Evolutionary conservation across 768 basidiomycete genomes (phyloP), one percentile per base, ranked within the genome.

Genomic region (Lactifluus echinatus): DNA sequence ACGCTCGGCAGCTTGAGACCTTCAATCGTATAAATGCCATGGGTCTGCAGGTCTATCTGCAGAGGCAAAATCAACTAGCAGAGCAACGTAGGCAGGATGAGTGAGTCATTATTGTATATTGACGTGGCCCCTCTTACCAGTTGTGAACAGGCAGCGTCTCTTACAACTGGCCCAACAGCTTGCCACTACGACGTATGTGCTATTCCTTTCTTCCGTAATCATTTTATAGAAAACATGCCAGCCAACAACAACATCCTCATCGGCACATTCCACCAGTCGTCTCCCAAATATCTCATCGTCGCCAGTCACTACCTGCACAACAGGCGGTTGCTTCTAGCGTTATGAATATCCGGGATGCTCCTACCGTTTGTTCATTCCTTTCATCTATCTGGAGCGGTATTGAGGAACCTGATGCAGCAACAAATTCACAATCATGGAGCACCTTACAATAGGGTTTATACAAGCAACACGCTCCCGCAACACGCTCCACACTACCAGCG

Each of bases 151-250:
- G 36, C 19, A 37, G 23, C 58, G 53, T 50, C 12, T 55, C 34
- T 8, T 59, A 44, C 58, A 55, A 23, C 2, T 55, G 42, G 57
- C 57, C 12, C 57, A 59, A 31, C 57, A 59, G 10, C 58, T 59
- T 17, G 48, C 53, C 34, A 21, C 42, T 26, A 43, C 34, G 26
- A 45, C 34, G 58, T 59, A 53, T 10, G 58, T 53, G 44, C 4
- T 26, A 11, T n/a, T n/a, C n/a, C 29, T 8, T 36, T 12, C 14
- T 42, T 17, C 6, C 2, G 2, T 19, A 11, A 19, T 29, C 51
- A 23, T 36, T 19, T 15, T 36, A 34, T 53, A 19, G 33, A 53
- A 43, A 36, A 23, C 14, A 36, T 48, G 36, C n/a, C 43, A 59
- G 58, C 33, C 57, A 55, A 36, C 57, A 49, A 33, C 57, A 44